Base-by-base conservation (phyloP, 768 basidiomycete species). In the Chalciporus chontae region DNA sequence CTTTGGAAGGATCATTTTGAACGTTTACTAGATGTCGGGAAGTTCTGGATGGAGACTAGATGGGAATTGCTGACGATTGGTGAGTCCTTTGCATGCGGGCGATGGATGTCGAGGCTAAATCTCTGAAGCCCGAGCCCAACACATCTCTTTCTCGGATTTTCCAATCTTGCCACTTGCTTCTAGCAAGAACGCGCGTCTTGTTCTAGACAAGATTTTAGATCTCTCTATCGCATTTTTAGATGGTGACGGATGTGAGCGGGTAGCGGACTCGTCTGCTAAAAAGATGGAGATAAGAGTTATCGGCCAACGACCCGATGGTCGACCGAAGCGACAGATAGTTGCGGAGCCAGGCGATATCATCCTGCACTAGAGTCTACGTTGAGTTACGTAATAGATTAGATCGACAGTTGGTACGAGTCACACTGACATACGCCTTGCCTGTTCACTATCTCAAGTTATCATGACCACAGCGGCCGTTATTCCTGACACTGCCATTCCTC, bases 1-100 rank as follows among this genome's bases (percentile, higher is more conserved):
- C 71, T 90, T 3, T 93, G 90, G 90, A 77, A 77, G 40, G 76
- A 76, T 40, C 89, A 93, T 62, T 91, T 88, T 59, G 64, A 70
- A 27, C 73, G 82, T 18, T 67, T 90, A 41, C 58, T 72, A 55
- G 74, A 74, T 24, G 67, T 88, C 21, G 71, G 84, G 8, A 69
- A 68, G 32, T 66, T 64, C 10, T 90, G 87, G 85, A 73, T 76
- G 44, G 73, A 75, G 8, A 59, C 73, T 42, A 70, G 66, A 21
- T 65, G 66, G 49, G 65, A 69, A 37, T 62, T 83, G 17, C 47
- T 81, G 27, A 83, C 81, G 3, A 63, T 83, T 24, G 69, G 82
- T 79, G 41, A 38, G 70, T 60, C n/a, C 21, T 38, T 8, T 23
- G 43, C 17, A 17, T 46, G 42, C 45, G 38, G 5, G 26, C 13